Evolutionary conservation across 108 stramenopile genomes (phyloP).

Genomic region (Pseudonitzschia multistriata): DNA sequence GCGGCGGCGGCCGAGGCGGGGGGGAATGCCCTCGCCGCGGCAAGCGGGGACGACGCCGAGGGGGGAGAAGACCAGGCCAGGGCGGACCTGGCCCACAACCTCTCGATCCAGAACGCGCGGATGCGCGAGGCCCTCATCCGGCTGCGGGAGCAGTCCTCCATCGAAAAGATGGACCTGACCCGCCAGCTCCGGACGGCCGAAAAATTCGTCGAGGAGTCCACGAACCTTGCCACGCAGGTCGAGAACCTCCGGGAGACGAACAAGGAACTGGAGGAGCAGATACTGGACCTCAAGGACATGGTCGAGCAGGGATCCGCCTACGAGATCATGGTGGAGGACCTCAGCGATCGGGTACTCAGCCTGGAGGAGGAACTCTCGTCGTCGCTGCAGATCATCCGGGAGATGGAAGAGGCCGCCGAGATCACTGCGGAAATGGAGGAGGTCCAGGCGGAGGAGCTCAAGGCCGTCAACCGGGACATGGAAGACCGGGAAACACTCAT

Average conservation of each 20-base stretch:
- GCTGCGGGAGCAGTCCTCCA: conserved; percentile 70
- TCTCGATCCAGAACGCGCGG: conserved; percentile 73
- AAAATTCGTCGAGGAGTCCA: conserved; percentile 47
- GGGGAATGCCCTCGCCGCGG: conserved; percentile 2
- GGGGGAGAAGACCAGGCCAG: conserved; percentile 29
- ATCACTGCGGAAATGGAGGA: conserved; percentile 91
- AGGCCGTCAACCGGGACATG: conserved; percentile 70
- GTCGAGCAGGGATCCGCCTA: conserved; percentile 78
- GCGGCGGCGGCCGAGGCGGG: conserved; percentile 20
- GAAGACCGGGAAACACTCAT: conserved; percentile 75
- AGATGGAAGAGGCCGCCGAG: conserved; percentile 88
- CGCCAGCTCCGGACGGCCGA: conserved; percentile 53
- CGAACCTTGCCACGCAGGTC: conserved; percentile 39
- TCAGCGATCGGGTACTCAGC: conserved; percentile 67
- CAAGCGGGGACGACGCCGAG: neutral
- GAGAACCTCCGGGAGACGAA: conserved; percentile 36
- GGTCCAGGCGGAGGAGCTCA: conserved; percentile 83
- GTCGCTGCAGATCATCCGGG: conserved; percentile 57
- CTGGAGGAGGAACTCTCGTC: conserved; percentile 70
- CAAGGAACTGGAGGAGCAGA: conserved; percentile 51
- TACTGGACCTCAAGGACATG: conserved; percentile 78
- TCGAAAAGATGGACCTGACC: conserved; percentile 72
- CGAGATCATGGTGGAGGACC: conserved; percentile 80
- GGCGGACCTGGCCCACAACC: conserved; percentile 61
- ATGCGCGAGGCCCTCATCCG: conserved; percentile 80